These are phyloP conservation scores for Collybiopsis luxurians DNA, from an alignment of 768 basidiomycete genomes.

Conservation along the genomic window DNA sequence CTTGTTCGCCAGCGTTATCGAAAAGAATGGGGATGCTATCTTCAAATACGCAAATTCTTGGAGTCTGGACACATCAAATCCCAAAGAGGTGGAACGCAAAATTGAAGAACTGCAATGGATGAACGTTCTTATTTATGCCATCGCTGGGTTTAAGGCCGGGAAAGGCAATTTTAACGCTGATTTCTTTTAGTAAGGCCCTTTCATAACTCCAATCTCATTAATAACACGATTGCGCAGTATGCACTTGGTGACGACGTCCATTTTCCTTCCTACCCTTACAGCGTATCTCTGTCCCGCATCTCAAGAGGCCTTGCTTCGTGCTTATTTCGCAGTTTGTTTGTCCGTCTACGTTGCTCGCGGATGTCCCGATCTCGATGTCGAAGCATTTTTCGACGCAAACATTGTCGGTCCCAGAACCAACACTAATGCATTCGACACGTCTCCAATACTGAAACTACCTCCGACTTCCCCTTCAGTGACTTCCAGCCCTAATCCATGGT, in stretches of 20 bases:
- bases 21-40: slow-evolving; percentile 35
- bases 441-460: slow-evolving; percentile 20
- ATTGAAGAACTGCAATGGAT: slow-evolving; percentile 64
- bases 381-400: slow-evolving; percentile 39
- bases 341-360: slow-evolving; percentile 58
- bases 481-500: slow-evolving; percentile 53
- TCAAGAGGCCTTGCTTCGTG: slow-evolving; percentile 51
- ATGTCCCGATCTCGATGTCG: slow-evolving; percentile 46
- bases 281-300: slow-evolving; percentile 38
- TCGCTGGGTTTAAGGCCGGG: slow-evolving; percentile 46
- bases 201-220: slow-evolving; percentile 6
- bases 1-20: slow-evolving; percentile 31
- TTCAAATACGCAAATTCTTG: slow-evolving; percentile 40
- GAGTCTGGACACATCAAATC: slow-evolving; percentile 33
- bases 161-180: slow-evolving; percentile 45
- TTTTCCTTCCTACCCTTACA: slow-evolving; percentile 55
- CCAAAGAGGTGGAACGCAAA: slow-evolving; percentile 46
- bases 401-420: neutral
- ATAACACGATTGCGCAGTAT: slow-evolving; percentile 37
- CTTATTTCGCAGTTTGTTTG: slow-evolving; percentile 52
- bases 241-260: slow-evolving; percentile 63
- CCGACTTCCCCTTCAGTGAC: slow-evolving; percentile 29
- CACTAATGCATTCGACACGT: slow-evolving; percentile 14
- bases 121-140: slow-evolving; percentile 50
- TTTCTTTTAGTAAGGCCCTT: slow-evolving; percentile 48